Percentiles rank a stretch among this genome's conserved stretches.
Evolutionary conservation across 495 filamentous ascomycete species (phyloP).

Genomic region (Podospora fimiseda): DNA sequence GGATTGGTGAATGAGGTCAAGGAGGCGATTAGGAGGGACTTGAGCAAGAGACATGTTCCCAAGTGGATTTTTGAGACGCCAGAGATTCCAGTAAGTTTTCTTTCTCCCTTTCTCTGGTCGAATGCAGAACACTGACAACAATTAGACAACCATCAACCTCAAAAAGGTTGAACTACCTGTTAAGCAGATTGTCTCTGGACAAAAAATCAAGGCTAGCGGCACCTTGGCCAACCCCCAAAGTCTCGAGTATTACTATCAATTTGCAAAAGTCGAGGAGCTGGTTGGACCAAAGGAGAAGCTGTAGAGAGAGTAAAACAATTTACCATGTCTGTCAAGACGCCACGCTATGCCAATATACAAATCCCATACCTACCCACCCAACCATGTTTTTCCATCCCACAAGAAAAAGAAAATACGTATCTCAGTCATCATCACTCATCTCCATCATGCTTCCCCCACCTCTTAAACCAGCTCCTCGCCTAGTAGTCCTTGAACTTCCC

Average conservation of each 20-base stretch:
- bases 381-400: constrained; percentile 7
- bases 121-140: background rate
- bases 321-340: too few species aligned
- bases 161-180: constrained; percentile 85
- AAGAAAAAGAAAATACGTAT: background rate
- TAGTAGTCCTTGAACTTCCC: background rate
- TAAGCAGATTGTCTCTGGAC: constrained; percentile 76
- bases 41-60: constrained; percentile 69
- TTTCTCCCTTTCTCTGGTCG: constrained; percentile 1
- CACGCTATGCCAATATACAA: constrained; percentile 14
- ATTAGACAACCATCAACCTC: constrained; percentile 68
- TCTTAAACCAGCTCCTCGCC: constrained; percentile 2
- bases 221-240: constrained; percentile 71
- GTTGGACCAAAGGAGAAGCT: constrained; percentile 28
- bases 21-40: constrained; percentile 53
- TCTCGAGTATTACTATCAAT: constrained; percentile 72
- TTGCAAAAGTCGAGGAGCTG: constrained; percentile 69
- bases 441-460: constrained; percentile 17
- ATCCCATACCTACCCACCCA: constrained; percentile 6
- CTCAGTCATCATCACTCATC: constrained; percentile 21
- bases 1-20: constrained; percentile 56
- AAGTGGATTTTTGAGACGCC: constrained; percentile 71
- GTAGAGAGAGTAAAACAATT: too few species aligned
- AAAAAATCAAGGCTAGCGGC: constrained; percentile 65
- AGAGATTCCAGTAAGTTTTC: constrained; percentile 65